Conservation (phyloP, 768 basidiomycete species). For the Mycena chlorophos region DNA sequence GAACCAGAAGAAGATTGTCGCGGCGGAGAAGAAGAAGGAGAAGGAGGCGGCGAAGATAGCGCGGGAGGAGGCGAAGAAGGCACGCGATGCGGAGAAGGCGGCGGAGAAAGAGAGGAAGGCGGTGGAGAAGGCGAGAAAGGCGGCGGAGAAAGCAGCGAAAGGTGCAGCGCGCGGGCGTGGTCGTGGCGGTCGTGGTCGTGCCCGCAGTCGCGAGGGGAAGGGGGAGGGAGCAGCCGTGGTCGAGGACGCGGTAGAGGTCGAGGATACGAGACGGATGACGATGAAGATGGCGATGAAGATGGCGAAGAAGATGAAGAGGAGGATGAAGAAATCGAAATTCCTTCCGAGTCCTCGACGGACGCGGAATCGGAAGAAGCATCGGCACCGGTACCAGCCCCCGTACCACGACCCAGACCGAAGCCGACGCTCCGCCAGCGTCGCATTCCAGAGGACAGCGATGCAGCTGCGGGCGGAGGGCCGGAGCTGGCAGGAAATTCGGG, state of each 20-base stretch:
- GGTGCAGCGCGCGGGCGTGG: neutral
- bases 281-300: neutral
- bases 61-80: neutral
- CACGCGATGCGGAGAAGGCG: neutral
- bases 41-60: neutral
- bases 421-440: no score
- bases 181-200: conserved; percentile 2
- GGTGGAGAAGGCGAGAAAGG: no score
- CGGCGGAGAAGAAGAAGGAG: neutral
- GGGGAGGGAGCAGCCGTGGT: neutral
- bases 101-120: neutral
- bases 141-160: neutral
- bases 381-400: no score
- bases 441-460: no score
- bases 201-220: neutral
- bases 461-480: no score
- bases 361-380: no score
- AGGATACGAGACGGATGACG: neutral
- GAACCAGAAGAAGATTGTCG: neutral
- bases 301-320: neutral
- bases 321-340: no score
- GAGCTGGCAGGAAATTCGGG: no score
- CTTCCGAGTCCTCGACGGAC: no score
- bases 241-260: neutral
- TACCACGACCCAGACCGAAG: no score